These are phyloP conservation scores for Aureobasidium sp. DNA, from an alignment of 2,329 filamentous ascomycete genomes.

Conservation along the genomic window DNA sequence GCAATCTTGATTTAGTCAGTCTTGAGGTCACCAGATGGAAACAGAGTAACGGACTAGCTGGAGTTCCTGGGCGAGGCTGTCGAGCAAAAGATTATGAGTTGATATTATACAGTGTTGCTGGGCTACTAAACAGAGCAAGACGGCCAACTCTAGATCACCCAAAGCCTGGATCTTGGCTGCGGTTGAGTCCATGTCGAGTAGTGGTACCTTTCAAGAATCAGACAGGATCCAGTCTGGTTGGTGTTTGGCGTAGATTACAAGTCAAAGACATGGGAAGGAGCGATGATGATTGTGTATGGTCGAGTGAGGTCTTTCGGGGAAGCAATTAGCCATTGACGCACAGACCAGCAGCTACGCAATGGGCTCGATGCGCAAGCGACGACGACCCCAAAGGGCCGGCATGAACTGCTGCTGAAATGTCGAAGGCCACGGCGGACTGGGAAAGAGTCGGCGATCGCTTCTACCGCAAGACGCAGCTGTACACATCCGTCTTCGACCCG, in stretches of 20 bases:
- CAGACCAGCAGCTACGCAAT: slow-evolving; percentile 7
- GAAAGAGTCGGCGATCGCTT: slow-evolving; percentile 87
- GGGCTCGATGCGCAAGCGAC: background rate
- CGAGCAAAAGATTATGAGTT: slow-evolving; percentile 53
- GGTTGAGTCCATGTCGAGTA: background rate
- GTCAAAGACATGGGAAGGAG: background rate
- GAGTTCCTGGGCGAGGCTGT: slow-evolving; percentile 66
- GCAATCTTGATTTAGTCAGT: slow-evolving; percentile 15
- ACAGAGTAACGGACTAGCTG: slow-evolving; percentile 47
- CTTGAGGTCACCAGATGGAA: background rate
- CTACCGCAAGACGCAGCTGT: slow-evolving; percentile 90
- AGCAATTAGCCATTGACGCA: background rate
- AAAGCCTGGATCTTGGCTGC: slow-evolving; percentile 65
- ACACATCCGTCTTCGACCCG: slow-evolving; percentile 85
- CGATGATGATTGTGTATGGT: background rate
- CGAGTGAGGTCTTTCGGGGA: background rate
- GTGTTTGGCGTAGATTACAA: background rate
- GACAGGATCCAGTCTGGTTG: background rate
- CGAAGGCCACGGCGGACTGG: slow-evolving; percentile 79
- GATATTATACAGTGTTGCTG: slow-evolving; percentile 85
- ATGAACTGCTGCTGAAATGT: slow-evolving; percentile 25
- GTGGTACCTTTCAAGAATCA: background rate
- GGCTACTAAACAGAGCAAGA: slow-evolving; percentile 70
- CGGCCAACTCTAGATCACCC: slow-evolving; percentile 79
- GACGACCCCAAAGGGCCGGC: background rate